Evolutionary conservation across 768 basidiomycete genomes (phyloP), one percentile per base, ranked within the genome.

Genomic region (Leccinum sublutescens): DNA sequence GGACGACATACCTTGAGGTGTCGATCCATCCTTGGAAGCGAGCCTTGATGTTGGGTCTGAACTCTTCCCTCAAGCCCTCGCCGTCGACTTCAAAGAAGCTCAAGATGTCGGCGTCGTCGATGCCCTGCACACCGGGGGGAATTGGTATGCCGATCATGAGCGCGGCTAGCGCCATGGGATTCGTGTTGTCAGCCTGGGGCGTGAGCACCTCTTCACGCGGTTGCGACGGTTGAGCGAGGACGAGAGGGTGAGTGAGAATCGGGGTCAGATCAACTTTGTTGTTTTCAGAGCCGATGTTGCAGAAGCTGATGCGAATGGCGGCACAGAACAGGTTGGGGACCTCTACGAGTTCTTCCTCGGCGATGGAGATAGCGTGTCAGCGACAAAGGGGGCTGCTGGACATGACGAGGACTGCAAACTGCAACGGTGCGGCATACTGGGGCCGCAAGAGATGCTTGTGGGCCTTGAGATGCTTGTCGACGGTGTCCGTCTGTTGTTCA

Each of bases 111-210:
- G 73, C 65, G 2, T 74, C 80, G 11, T 82, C 80, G 3, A 47
- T 70, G 59, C 66, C 76, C 49, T 73, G 77, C 31, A 72, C 69
- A 0, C 75, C 75, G 0, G 74, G 75, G 4, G 76, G 71, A 10
- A 79, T 54, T 2, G 81, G 79, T 21, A 84, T 56, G 1, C 83
- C 83, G 68, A 86, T 82, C 78, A 88, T 81, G 79, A 87, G 80
- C 15, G 85, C 85, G 0, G 87, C 85, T 54, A 88, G 79, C 2
- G 85, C 79, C 77, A 86, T 78, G 2, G 84, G 84, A 59, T 82
- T 75, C 33, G 80, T 53, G 2, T 73, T 66, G 4, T 70, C 67
- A 9, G 68, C 56, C 1, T 71, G 71, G 0, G 79, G 78, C 0
- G 84, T 80, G 12, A 74, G 59, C 85, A 88, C 9, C 71, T 68